phyloP scores from a whole-genome alignment of 1,139 yeast genomes.

The Kazachstania sp. region DNA sequence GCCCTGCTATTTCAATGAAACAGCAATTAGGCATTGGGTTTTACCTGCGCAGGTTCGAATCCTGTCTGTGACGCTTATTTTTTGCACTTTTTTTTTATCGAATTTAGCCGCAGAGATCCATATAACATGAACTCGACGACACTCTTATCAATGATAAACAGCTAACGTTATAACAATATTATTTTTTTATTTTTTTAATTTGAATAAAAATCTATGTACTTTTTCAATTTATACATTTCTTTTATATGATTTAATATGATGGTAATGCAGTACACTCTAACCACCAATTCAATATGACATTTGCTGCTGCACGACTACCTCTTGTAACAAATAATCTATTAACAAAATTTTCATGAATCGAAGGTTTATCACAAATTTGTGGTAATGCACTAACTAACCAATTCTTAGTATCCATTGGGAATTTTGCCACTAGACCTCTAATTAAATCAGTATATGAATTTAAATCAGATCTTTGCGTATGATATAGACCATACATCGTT shows the following conservation, averaged over 20 bases:
- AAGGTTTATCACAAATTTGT: constrained; percentile 18
- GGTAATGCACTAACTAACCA: constrained; percentile 25
- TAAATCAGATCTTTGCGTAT: constrained; percentile 30
- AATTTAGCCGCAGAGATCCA: neutral
- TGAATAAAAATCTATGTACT: neutral
- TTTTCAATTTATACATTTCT: constrained; percentile 27
- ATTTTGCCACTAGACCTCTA: constrained; percentile 28
- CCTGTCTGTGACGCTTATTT: constrained; percentile 48
- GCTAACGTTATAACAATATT: neutral
- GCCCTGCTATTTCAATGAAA: constrained; percentile 52
- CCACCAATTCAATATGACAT: constrained; percentile 31
- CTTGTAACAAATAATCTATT: constrained; percentile 27
- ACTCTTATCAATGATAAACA: too few relatives aligned
- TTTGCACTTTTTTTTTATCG: constrained; percentile 3
- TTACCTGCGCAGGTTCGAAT: constrained; percentile 58
- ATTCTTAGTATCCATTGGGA: constrained; percentile 24
- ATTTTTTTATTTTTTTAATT: neutral
- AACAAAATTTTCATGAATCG: constrained; percentile 24
- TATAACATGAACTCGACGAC: too few relatives aligned
- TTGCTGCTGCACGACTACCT: constrained; percentile 30
- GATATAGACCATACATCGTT: constrained; percentile 25
- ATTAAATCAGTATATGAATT: constrained; percentile 27
- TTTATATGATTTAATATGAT: constrained; percentile 18
- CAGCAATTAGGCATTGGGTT: constrained; percentile 42
- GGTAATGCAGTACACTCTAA: constrained; percentile 28